Base-by-base conservation (phyloP, 495 filamentous ascomycete species). In the Staphylotrichum tortipilum region DNA sequence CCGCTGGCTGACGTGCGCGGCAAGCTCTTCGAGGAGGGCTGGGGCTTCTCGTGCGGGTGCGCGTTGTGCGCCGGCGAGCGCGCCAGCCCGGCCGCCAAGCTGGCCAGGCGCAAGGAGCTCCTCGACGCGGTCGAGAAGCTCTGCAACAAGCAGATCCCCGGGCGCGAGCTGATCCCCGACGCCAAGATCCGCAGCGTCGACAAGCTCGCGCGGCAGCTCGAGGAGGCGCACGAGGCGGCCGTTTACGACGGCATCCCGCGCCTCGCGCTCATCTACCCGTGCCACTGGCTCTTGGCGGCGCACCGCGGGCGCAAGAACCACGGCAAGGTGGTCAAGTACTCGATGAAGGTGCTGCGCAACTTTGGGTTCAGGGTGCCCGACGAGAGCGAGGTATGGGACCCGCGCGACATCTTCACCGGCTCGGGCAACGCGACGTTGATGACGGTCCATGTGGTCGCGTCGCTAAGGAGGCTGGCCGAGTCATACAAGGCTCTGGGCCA, bases 31-130 rank as follows among this genome's bases (percentile, higher is more conserved):
- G 50, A 65, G 11, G 38, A 59, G 1, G 58, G 65, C 8, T 79
- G 74, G 70, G 73, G 68, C 0, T 79, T 81, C 52, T 48, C 64
- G 31, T 81, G 76, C 53, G 48, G 46, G 11, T 80, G 77, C 45
- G 18, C 37, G 12, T 50, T 77, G 14, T 81, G 78, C 44, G 28
- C 55, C 0, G 55, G 64, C 8, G 57, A 66, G 38, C 50, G 53
- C 14, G 29, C 35, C 11, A 56, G 51, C 15, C 28, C 52, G 1
- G 52, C 54, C 1, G 47, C 47, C 0, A 52, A 14, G 15, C 45
- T 58, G 17, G 53, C 55, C 10, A 58, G 56, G 43, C 44, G 66
- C 5, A 57, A 54, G 24, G 61, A 68, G 21, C 18, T 58, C 34
- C 31, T 63, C 21, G 41, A 38, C 3, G 52, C 53, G 23, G 48